phyloP scores from a whole-genome alignment of 345 rosid genomes.

The Mangifera indica region DNA sequence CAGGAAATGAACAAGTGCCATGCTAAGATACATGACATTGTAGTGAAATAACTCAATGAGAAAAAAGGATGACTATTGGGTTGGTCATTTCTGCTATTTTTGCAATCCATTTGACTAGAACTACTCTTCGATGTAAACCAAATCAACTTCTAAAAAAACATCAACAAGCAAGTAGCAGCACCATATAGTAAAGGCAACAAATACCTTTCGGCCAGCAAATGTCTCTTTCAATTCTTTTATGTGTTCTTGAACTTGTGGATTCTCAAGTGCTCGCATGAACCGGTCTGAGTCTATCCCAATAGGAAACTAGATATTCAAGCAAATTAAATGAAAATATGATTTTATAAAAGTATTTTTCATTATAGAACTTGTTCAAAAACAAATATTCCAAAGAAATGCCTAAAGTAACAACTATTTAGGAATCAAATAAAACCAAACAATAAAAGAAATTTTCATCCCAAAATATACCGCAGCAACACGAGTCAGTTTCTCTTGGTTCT shows the following conservation, averaged over 20 bases:
- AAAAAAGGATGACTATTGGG: too few relatives aligned
- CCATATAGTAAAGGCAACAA: not conserved
- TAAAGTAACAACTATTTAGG: constrained; percentile 6
- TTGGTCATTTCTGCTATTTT: too few relatives aligned
- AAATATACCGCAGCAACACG: constrained; percentile 93
- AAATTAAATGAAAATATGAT: constrained; percentile 17
- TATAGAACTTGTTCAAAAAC: not conserved
- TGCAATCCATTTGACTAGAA: constrained; percentile 1
- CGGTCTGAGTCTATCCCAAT: constrained; percentile 95
- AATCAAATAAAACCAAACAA: constrained; percentile 21
- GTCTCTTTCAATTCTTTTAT: constrained; percentile 83
- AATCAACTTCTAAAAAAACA: constrained; percentile 8
- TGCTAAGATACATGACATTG: not conserved
- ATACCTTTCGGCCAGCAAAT: constrained; percentile 93
- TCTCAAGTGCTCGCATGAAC: constrained; percentile 78
- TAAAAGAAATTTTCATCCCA: constrained; percentile 18
- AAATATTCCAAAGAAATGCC: constrained; percentile 12
- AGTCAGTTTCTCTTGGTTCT: constrained; percentile 94
- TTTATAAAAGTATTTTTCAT: not conserved
- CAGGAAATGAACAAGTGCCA: not conserved
- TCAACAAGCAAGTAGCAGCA: not conserved
- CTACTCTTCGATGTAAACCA: not conserved
- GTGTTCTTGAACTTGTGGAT: constrained; percentile 61
- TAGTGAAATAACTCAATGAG: not conserved
- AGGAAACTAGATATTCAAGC: constrained; percentile 67